A percentile compares a stretch with the other conserved stretches of the same genome.
phyloP scores from a whole-genome alignment of 148 eudicot genomes.

The Arbutus unedo region DNA sequence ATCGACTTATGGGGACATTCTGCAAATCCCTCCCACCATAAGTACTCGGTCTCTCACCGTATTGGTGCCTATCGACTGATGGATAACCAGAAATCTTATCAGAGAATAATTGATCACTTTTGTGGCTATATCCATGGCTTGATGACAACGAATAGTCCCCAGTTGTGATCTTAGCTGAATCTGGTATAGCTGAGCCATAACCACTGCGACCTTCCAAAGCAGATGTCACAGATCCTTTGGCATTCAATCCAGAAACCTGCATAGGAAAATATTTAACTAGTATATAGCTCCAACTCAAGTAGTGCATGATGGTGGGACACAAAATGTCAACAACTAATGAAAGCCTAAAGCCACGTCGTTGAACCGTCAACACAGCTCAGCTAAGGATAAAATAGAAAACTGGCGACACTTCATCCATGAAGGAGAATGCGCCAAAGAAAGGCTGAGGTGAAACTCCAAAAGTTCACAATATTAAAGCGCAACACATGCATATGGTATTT shows the following conservation, averaged over 20 bases:
- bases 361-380: neutral
- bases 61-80: slow-evolving; percentile 59
- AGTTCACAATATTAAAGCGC: neutral
- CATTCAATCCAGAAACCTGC: slow-evolving; percentile 53
- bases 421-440: neutral
- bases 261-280: neutral
- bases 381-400: neutral
- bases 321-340: neutral
- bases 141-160: slow-evolving; percentile 58
- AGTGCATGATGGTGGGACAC: neutral
- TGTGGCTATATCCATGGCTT: slow-evolving; percentile 69
- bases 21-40: slow-evolving; percentile 61
- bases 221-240: slow-evolving; percentile 54
- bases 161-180: slow-evolving; percentile 65
- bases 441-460: neutral
- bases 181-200: slow-evolving; percentile 51
- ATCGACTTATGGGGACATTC: slow-evolving; percentile 51
- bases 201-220: slow-evolving; percentile 61
- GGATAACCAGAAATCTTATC: slow-evolving; percentile 67
- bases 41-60: slow-evolving; percentile 60
- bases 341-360: neutral
- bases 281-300: neutral
- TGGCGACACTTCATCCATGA: neutral
- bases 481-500: neutral
- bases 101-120: slow-evolving; percentile 50